Percentiles rank a stretch among this genome's conserved stretches.
Evolutionary conservation across 2,329 filamentous ascomycete species (phyloP).

Genomic region (Pseudocercospora crystallina): DNA sequence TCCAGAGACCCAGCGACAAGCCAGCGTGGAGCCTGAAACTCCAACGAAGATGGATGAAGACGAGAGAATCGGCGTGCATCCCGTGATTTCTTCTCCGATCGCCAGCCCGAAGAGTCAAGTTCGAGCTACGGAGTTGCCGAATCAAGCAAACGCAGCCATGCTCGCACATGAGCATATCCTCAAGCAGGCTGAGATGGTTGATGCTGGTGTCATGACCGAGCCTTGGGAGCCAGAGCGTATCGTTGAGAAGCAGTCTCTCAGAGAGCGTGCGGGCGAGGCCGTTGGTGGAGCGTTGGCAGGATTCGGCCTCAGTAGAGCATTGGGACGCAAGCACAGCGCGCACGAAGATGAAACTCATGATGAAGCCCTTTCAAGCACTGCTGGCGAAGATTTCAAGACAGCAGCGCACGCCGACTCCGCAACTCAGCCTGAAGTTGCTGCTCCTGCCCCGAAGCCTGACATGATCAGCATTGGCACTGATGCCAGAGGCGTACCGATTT

Average conservation of each 20-base stretch:
- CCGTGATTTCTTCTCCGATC: slow-evolving; percentile 4
- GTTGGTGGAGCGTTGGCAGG: slow-evolving; percentile 36
- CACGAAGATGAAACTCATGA: slow-evolving; percentile 1
- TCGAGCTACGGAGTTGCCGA: slow-evolving; percentile 4
- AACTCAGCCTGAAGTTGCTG: neutral
- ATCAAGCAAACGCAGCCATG: slow-evolving; percentile 15
- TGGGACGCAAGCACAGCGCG: slow-evolving; percentile 14
- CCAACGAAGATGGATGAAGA: slow-evolving; percentile 17
- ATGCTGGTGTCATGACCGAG: slow-evolving; percentile 64
- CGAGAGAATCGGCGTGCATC: slow-evolving; percentile 9
- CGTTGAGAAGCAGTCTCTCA: slow-evolving; percentile 16
- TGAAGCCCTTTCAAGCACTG: neutral
- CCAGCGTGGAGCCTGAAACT: slow-evolving; percentile 41
- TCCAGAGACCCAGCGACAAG: slow-evolving; percentile 24
- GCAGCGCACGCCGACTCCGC: neutral
- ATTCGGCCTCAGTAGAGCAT: slow-evolving; percentile 34
- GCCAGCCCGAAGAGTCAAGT: slow-evolving; percentile 9
- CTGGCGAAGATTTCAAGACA: neutral
- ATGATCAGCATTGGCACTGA: slow-evolving; percentile 15
- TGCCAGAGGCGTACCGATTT: slow-evolving; percentile 12
- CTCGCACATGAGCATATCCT: slow-evolving; percentile 10
- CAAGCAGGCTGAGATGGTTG: slow-evolving; percentile 51
- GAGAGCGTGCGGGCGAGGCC: slow-evolving; percentile 29
- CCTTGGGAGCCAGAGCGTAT: slow-evolving; percentile 48
- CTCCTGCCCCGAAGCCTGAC: neutral